Evolutionary conservation across 306 rosid genomes (phyloP), one percentile per base, ranked within the genome.

Genomic region (Prunus armeniaca): DNA sequence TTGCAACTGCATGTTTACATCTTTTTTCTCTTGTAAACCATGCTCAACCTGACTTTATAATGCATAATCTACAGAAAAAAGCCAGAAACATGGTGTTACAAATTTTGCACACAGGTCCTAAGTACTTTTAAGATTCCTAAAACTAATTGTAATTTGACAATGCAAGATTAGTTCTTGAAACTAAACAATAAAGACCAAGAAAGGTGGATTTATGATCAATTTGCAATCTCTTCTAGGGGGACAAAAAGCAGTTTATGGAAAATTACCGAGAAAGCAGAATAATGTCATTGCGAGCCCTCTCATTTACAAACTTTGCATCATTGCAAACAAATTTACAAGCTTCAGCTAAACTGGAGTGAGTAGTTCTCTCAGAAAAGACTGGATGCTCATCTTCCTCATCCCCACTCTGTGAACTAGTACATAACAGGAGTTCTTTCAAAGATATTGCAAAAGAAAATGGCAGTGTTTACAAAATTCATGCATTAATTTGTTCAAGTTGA

Each of bases 261-360:
- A 47, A 77, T 70, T 92, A 94, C 98, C 96, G 97, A 54, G 97
- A 94, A 69, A 94, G 97, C 76, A 85, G 77, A 79, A 85, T 75
- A 73, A 91, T 82, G 80, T 91, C 96, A 80, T 79, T 87, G 61
- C 87, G 93, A 80, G 91, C 96, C 81, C 89, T 83, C 77, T 91
- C 96, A 81, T 91, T 91, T 28, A 88, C 88, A 79, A 84, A 88
- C 82, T 89, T 92, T 0, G 95, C 98, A 28, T 92, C 98, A 22
- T 94, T 90, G 79, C 51, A 81, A 69, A 69, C 90, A 73, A 87
- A 94, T 77, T 80, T 91, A 85, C 91, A 90, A 78, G 97, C 97
- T 65, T 85, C 93, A 67, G 89, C 89, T 72, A 92, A 82, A 75
- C 78, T 75, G 67, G 87, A 73, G 71, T 18, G 79, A 79, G 47